These are phyloP conservation scores for Hymenoscyphus occultus DNA, from an alignment of 2,329 filamentous ascomycete genomes.

Conservation along the genomic window DNA sequence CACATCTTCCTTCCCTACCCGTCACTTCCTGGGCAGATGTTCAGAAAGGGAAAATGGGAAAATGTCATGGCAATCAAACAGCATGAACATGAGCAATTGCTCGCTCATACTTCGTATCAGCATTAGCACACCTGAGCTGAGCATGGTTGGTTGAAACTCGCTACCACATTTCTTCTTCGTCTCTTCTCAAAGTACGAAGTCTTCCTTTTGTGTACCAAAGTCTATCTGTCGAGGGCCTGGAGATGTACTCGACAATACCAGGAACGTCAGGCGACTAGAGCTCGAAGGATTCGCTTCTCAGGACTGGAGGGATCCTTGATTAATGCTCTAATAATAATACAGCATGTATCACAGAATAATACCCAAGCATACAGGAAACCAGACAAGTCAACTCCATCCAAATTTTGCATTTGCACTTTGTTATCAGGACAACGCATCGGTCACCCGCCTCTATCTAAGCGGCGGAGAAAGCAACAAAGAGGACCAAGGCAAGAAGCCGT, in stretches of 20 bases:
- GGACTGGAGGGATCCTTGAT: not conserved
- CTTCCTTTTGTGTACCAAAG: not conserved
- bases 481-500: not conserved
- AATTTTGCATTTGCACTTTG: not conserved
- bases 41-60: not conserved
- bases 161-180: not conserved
- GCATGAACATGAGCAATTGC: not conserved
- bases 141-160: not conserved
- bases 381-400: not conserved
- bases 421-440: not conserved
- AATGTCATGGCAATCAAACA: not conserved
- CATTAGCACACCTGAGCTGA: not conserved
- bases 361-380: not conserved
- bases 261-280: not conserved
- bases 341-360: not conserved
- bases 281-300: not conserved
- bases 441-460: not conserved
- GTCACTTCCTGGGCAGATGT: too few relatives aligned
- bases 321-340: not conserved
- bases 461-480: not conserved
- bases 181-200: not conserved
- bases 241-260: not conserved
- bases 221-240: not conserved
- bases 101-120: not conserved
- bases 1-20: not conserved